These are phyloP conservation scores for Phytophthora pistaciae DNA, from an alignment of 352 stramenopile species.

Conservation along the genomic window DNA sequence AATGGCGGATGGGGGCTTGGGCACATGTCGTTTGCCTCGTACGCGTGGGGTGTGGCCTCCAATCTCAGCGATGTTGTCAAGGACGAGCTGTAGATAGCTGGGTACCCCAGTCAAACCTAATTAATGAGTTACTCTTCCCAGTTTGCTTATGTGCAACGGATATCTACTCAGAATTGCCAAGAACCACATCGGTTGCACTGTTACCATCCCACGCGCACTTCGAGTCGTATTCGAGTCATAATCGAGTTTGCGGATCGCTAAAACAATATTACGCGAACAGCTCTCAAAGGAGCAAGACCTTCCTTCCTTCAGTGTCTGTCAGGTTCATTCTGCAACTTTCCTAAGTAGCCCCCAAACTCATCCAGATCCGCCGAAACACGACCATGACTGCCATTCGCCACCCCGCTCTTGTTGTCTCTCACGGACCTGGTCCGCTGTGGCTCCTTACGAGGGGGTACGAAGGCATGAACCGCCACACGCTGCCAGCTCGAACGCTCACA, in stretches of 20 bases:
- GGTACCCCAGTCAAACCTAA: neutral
- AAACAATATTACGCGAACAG: neutral
- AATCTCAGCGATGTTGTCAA: conserved; percentile 35
- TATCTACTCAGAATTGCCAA: no score
- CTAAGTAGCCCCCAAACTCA: no score
- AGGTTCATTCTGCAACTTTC: no score
- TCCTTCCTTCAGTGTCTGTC: no score
- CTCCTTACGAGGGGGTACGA: neutral
- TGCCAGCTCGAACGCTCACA: conserved; percentile 1
- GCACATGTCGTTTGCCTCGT: conserved; percentile 43
- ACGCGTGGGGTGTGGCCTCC: conserved; percentile 32
- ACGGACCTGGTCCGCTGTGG: no score
- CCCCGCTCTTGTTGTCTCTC: no score
- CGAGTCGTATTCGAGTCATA: conserved; percentile 4
- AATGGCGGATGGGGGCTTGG: conserved; percentile 30
- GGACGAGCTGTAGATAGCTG: conserved; percentile 28
- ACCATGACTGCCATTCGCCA: no score
- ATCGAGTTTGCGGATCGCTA: neutral
- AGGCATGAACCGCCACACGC: conserved; percentile 27
- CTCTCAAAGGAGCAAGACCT: no score
- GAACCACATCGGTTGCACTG: no score
- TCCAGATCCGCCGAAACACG: no score
- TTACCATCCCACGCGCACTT: conserved; percentile 3
- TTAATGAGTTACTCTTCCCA: no score
- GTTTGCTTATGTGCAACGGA: no score